These are phyloP conservation scores for Chrysanthemum makinoi DNA, from an alignment of 129 eudicot species.

Conservation along the genomic window DNA sequence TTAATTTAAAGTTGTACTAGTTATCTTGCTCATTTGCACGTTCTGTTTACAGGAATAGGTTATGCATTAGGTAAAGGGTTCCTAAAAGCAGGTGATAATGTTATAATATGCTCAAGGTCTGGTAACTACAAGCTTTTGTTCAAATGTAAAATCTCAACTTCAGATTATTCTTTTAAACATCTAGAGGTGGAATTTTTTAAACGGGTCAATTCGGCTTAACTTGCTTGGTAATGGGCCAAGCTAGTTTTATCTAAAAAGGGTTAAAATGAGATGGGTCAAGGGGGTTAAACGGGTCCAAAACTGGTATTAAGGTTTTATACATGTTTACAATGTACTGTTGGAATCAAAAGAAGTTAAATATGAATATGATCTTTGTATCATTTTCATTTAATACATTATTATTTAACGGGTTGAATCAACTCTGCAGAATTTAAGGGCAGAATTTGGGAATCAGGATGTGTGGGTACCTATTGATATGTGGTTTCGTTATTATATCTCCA, in stretches of 20 bases:
- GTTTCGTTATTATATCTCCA: background rate
- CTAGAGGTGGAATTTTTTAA: background rate
- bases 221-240: background rate
- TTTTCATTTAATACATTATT: background rate
- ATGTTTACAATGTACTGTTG: background rate
- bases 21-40: conserved; percentile 12
- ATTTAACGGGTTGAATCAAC: conserved; percentile 69
- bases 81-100: conserved; percentile 81
- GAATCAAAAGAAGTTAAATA: too few relatives aligned
- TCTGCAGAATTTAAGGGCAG: conserved; percentile 48
- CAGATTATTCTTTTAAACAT: background rate
- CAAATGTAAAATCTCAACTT: conserved; percentile 4
- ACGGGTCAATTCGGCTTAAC: background rate
- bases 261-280: background rate
- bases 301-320: background rate
- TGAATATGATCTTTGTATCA: too few relatives aligned
- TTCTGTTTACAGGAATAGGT: conserved; percentile 69
- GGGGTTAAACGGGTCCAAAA: background rate
- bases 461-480: conserved; percentile 73
- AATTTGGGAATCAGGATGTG: conserved; percentile 90
- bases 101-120: conserved; percentile 90
- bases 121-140: conserved; percentile 43
- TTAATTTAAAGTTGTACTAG: background rate
- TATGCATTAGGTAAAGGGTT: conserved; percentile 94
- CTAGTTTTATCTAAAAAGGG: background rate